Conservation (phyloP, 2,329 filamentous ascomycete genomes). For the Colletotrichum aenigma region DNA sequence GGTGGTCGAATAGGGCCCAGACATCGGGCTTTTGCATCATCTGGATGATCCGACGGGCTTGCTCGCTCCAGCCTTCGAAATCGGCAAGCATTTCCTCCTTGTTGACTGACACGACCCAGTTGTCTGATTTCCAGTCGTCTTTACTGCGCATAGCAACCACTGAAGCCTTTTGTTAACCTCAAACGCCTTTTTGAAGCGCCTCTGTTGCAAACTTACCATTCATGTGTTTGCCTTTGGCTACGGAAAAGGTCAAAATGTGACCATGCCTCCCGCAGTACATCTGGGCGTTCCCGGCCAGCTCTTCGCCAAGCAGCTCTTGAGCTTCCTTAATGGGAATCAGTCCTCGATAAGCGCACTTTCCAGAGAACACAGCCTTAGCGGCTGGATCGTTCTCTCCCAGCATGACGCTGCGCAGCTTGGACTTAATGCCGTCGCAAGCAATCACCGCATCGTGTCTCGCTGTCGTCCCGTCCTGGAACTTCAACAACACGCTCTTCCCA, state of each 20-base stretch:
- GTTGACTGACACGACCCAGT: constrained; percentile 1
- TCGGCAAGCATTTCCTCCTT: constrained; percentile 12
- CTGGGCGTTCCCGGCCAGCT: constrained; percentile 35
- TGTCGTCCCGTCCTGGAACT: constrained; percentile 43
- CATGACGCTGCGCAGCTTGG: constrained; percentile 49
- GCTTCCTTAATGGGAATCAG: constrained; percentile 55
- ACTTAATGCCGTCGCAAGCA: constrained; percentile 65
- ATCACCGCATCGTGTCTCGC: constrained; percentile 48
- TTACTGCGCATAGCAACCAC: constrained; percentile 7
- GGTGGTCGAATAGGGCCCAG: constrained; percentile 18
- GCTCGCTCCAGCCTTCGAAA: constrained; percentile 9
- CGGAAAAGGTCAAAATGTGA: constrained; percentile 64
- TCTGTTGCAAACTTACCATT: constrained; percentile 36
- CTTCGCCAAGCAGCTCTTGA: constrained; percentile 47
- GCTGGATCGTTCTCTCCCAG: constrained; percentile 45
- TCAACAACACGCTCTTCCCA: constrained; percentile 26
- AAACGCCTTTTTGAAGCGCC: rapidly evolving
- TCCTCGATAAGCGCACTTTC: constrained; percentile 63
- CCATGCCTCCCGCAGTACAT: constrained; percentile 62
- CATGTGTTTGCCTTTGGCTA: constrained; percentile 57
- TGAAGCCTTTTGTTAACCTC: not conserved
- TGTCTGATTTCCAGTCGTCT: constrained; percentile 5
- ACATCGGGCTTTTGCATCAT: constrained; percentile 14
- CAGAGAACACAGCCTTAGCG: constrained; percentile 48
- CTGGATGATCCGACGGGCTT: not conserved